Base-by-base conservation (phyloP, 108 stramenopile species). In the Fistulifera solaris region DNA sequence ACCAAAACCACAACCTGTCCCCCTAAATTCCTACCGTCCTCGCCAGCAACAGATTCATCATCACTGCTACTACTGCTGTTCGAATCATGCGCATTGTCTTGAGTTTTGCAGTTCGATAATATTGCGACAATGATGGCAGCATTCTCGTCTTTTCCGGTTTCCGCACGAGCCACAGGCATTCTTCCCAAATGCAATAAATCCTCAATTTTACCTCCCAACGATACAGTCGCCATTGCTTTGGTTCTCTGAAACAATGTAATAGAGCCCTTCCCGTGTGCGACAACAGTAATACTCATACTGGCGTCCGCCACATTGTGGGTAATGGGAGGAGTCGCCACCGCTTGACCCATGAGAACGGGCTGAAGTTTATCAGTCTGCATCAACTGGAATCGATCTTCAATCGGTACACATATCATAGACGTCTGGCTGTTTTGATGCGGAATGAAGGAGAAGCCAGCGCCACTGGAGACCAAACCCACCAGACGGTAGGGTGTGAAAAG, bases 341-440 rank as follows among this genome's bases (percentile, higher is more conserved):
- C 61, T 48, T 83, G 71, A 41, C 77, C 76, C 7, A 90, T 82
- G 67, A 90, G 48, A 13, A 80, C 80, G 12, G 83, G 83, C 22
- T 80, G 77, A 28, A 90, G 56, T 40, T 66, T 63, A 43, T 83
- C 80, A 38, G 77, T 68, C 50, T 76, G 75, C 44, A 83, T 17
- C 28, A 86, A 76, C 44, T 84, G 84, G 64, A 90, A 86, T 28
- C 84, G 71, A 56, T 90, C 84, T 21, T 78, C 80, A 55, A 86
- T 65, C 15, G 84, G 71, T 13, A 83, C 61, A 28, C 77, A 74
- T 5, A 81, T 49, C 55, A 86, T 76, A 10, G 85, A 62, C 25
- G 63, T 65, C 11, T 71, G 62, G 0, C 77, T 74, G 26, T 65
- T 69, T 25, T 69, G 68, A 26, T 77, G 75, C 11, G 72, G 73